phyloP scores from a whole-genome alignment of 495 filamentous ascomycete genomes.

The Lasiosphaeriaceae sp. region DNA sequence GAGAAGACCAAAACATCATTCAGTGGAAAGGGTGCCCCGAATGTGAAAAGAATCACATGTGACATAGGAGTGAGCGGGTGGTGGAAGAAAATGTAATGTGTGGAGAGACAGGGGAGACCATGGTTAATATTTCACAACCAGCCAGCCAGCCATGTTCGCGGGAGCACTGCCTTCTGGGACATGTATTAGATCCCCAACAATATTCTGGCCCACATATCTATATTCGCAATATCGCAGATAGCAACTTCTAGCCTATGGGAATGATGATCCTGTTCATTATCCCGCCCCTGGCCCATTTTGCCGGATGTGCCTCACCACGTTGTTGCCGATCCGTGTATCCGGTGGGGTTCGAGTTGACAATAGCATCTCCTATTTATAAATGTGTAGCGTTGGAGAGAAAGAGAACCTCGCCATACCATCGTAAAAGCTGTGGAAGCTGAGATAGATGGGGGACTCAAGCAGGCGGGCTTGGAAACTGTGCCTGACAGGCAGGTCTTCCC shows the following conservation, averaged over 20 bases:
- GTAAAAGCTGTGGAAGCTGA: no score
- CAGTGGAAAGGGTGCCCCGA: neutral
- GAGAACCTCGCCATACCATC: no score
- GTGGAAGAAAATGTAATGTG: no score
- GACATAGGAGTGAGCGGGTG: no score
- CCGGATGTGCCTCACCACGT: neutral
- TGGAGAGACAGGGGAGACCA: no score
- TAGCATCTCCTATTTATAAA: no score
- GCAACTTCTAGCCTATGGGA: constrained; percentile 4
- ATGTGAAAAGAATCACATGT: neutral
- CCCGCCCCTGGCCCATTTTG: constrained; percentile 5
- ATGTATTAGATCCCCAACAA: neutral
- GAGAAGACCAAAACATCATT: constrained; percentile 9
- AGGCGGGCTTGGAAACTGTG: no score
- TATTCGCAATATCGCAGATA: constrained; percentile 10
- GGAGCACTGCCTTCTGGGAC: neutral
- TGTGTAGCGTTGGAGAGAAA: no score
- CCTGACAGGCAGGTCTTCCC: no score
- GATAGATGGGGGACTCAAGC: no score
- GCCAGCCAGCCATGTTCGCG: no score
- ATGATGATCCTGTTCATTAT: neutral
- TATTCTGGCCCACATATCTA: neutral
- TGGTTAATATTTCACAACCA: no score
- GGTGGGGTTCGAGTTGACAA: neutral
- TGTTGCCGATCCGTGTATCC: neutral